phyloP scores from a whole-genome alignment of 106 monocot species.

The Agapanthus africanus region DNA sequence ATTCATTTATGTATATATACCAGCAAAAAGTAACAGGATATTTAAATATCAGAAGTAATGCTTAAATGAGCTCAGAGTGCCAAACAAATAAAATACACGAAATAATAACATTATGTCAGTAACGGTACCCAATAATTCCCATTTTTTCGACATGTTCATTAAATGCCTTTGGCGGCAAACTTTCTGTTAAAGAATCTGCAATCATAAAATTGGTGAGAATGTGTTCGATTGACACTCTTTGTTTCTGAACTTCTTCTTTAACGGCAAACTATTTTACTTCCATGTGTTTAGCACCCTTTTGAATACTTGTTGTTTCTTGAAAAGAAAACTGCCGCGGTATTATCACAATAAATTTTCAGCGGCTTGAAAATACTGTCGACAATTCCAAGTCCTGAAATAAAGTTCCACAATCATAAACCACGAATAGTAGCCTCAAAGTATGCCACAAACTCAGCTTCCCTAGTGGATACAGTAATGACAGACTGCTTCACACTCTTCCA shows the following conservation, averaged over 20 bases:
- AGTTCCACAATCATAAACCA: background rate
- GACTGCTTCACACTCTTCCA: conserved; percentile 6
- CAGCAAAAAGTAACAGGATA: too few relatives aligned
- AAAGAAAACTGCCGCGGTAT: background rate
- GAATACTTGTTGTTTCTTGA: conserved; percentile 13
- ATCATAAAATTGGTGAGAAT: background rate
- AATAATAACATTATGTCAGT: too few relatives aligned
- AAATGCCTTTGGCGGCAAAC: conserved; percentile 7
- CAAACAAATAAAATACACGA: too few relatives aligned
- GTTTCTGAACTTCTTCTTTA: conserved; percentile 5
- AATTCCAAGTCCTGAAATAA: conserved; percentile 4
- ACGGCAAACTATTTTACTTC: conserved; percentile 7
- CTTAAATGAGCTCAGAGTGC: too few relatives aligned
- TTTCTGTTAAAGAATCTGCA: conserved; percentile 6
- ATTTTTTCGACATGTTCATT: background rate
- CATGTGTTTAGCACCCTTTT: conserved; percentile 5
- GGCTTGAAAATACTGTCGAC: background rate
- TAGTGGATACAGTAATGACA: conserved; percentile 4
- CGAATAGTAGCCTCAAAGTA: conserved; percentile 8
- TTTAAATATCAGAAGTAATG: too few relatives aligned
- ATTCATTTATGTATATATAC: too few relatives aligned
- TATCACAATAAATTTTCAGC: conserved; percentile 18
- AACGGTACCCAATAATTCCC: background rate
- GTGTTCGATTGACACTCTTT: conserved; percentile 3
- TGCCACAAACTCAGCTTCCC: conserved; percentile 9